Base-by-base conservation (phyloP, 805 yeast genomes). In the Yarrowia porcina region DNA sequence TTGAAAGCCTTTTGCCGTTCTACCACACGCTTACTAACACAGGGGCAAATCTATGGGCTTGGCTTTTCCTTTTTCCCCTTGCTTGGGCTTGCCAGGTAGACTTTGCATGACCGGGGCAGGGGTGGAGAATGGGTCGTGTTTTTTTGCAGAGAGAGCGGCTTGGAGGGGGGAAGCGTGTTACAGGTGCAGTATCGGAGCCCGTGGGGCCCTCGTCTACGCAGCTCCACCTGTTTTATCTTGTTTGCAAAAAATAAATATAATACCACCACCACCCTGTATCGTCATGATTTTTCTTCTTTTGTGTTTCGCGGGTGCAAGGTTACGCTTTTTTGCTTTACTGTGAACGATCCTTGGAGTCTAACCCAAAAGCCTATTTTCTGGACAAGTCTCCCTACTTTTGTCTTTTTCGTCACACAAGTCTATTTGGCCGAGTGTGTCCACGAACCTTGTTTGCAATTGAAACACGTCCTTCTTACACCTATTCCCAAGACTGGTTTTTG, bases 361-460 rank as follows among this genome's bases (percentile, higher is more conserved):
- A 39, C 11, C 30, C 41, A n/a, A 33, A 49, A 49, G 30, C n/a
- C n/a, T n/a, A n/a, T n/a, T n/a, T n/a, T n/a, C n/a, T n/a, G n/a
- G n/a, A n/a, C n/a, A n/a, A n/a, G 18, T 8, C 18, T 17, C 32
- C 33, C 25, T 35, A 36, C 21, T 33, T 49, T 44, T 45, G 33
- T 33, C 57, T 32, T 49, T 49, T 35, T 49, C 57, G 41, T 49
- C 17, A 13, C 20, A 49, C 41, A 52, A 52, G 33, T 32, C 59
- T 52, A 52, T 35, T 36, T 52, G 59, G 25, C 59, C 59, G 59
- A 52, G 59, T 36, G 56, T 49, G 57, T 49, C 44, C 44, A 25
- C 33, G 27, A 52, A 52, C 59, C 59, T 52, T 52, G 38, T 52
- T 52, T 52, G 44, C 44, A 52, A 52, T 52, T 52, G 59, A 52